Base-by-base conservation (phyloP, 352 stramenopile species). In the Phytopythium boreale region DNA sequence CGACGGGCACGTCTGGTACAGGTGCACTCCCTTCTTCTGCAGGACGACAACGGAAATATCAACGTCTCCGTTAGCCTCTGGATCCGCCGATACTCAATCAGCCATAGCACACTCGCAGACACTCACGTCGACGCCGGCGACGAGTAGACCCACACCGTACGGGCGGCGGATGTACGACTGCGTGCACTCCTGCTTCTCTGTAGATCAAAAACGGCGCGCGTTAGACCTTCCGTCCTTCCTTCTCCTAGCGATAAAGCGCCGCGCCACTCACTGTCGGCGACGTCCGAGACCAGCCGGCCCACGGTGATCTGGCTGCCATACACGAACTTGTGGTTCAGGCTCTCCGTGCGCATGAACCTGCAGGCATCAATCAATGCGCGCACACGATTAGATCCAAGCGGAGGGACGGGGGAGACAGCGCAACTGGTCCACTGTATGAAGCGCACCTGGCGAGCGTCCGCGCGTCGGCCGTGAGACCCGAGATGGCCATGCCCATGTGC, bases 311-410 rank as follows among this genome's bases (percentile, higher is more conserved):
- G 79, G 63, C 95, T 97, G 57, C 97, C 97, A 75, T 99, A 99
- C 43, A 99, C 93, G 73, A 99, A 99, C 82, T 99, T 99, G 89
- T 99, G 96, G 80, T 99, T 99, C 59, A 99, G 79, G 69, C 96
- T 98, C 80, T 99, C 98, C 57, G 95, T 99, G 49, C 97, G 86
- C 93, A 98, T 98, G 73, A 97, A 98, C 61, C 83, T 92, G 58
- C 26, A 20, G 27, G 29, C 36, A 0, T 31, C 31, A 34, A 7
- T 7, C 29, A 34, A 7, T 34, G 4, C 3, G 29, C 29, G 7
- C 29, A 34, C 29, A 7, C 4, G 29, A 34, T 34, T 34, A 34
- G 29, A 34, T 7, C 29, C 4, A 34, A 34, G 7, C 7, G 29
- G 29, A 3, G 7, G 29, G 29, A 34, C 3, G 29, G 29, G 29